phyloP scores from a whole-genome alignment of 148 eudicot genomes.

The Cornus suecica region DNA sequence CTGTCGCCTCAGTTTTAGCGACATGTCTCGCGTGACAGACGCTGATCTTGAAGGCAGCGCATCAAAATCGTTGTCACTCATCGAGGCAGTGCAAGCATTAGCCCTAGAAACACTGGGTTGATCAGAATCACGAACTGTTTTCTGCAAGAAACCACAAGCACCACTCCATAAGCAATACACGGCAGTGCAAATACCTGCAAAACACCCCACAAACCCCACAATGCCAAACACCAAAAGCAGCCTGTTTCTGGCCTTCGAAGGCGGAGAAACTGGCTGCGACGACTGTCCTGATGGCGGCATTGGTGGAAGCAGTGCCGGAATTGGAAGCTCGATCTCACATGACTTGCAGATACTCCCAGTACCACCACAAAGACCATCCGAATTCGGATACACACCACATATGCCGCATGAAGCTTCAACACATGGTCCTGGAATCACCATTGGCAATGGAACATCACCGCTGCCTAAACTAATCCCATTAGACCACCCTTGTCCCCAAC shows the following conservation, averaged over 20 bases:
- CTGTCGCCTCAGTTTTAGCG: conserved; percentile 26
- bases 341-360: not conserved
- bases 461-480: conserved; percentile 8
- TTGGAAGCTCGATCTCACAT: not conserved
- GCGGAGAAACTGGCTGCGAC: not conserved
- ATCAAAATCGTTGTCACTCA: conserved; percentile 6
- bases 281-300: not conserved
- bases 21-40: conserved; percentile 34
- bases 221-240: not conserved
- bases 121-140: not conserved
- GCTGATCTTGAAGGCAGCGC: conserved; percentile 41
- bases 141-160: not conserved
- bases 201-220: not conserved
- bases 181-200: not conserved
- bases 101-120: not conserved
- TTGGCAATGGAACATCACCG: conserved; percentile 25
- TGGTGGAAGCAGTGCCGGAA: not conserved
- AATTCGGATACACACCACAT: not conserved
- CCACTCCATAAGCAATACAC: not conserved
- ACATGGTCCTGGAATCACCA: not conserved
- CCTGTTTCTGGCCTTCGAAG: not conserved
- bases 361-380: not conserved
- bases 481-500: conserved; percentile 67
- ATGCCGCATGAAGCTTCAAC: not conserved
- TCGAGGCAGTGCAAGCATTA: not conserved